Evolutionary conservation across 176 grass and related monocot genomes (phyloP), one percentile per base, ranked within the genome.

Genomic region (Lolium rigidum): DNA sequence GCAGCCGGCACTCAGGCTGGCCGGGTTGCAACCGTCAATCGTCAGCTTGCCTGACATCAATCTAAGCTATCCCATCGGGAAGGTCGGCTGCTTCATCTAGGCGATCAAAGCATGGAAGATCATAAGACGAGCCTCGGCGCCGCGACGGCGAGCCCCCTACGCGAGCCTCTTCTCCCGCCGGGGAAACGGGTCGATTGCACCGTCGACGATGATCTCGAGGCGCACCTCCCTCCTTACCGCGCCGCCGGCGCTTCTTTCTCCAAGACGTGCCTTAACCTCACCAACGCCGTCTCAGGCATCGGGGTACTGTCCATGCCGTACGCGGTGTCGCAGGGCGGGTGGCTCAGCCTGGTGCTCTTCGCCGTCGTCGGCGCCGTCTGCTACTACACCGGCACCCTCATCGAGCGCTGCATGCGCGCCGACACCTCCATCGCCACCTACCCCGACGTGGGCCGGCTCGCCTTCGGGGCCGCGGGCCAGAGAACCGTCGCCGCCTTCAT

Each of bases 311-410:
- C 68, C 4, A 70, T 70, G 68, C 68, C 68, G 18, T 70, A 44
- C 38, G 68, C 68, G 18, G 68, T 70, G 68, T 70, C 68, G 17
- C 68, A 38, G 68, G 38, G 68, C 68, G 68, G 68, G 68, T 70
- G 38, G 68, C 68, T 70, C 68, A 70, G 68, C 68, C 68, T 70
- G 68, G 68, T 18, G 68, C 68, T 70, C 17, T 70, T 70, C 38
- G 68, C 68, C 68, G 9, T 70, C 38, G 68, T 70, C 38, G 68
- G 68, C 38, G 38, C 68, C 68, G 68, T 70, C 68, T 70, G 38
- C 68, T 70, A 44, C 68, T 70, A 70, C 68, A 70, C 68, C 68
- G 68, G 68, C 38, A 70, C 68, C 18, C 68, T 70, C 68, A 70
- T 70, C 18, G 68, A 10, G 68, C 68, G 68, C 68, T 70, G 68